These are phyloP conservation scores for Tarenaya hassleriana DNA, from an alignment of 345 rosid species.

Conservation along the genomic window DNA sequence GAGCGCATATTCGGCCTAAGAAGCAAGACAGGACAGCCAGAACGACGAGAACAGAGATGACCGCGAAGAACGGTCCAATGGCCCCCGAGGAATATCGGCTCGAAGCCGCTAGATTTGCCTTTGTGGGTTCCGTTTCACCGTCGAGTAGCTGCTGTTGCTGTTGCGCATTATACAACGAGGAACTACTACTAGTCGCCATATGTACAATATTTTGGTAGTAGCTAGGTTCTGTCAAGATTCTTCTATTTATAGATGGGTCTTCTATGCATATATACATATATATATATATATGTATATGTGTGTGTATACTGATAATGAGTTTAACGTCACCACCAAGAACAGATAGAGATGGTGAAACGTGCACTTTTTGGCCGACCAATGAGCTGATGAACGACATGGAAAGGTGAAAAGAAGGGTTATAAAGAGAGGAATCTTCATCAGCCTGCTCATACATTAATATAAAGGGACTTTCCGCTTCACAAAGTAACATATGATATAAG, in stretches of 20 bases:
- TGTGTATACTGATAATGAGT: too few species aligned
- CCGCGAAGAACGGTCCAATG: slow-evolving; percentile 65
- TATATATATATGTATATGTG: slow-evolving; percentile 24
- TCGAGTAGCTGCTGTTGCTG: slow-evolving; percentile 20
- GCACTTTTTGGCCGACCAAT: slow-evolving; percentile 24
- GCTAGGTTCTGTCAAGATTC: background rate
- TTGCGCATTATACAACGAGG: slow-evolving; percentile 20
- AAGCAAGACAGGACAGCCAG: slow-evolving; percentile 54
- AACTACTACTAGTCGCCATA: slow-evolving; percentile 17
- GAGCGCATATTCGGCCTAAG: slow-evolving; percentile 47
- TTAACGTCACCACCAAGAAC: too few species aligned
- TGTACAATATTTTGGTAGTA: slow-evolving; percentile 9
- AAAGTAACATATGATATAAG: slow-evolving; percentile 10
- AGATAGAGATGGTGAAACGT: background rate
- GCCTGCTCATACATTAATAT: too few species aligned
- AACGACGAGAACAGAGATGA: slow-evolving; percentile 46
- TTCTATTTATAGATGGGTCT: background rate
- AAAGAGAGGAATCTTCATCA: slow-evolving; percentile 24
- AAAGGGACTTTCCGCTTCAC: background rate
- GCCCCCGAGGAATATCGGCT: slow-evolving; percentile 43
- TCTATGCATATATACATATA: background rate
- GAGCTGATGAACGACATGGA: slow-evolving; percentile 24
- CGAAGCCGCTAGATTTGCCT: slow-evolving; percentile 19
- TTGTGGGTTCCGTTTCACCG: slow-evolving; percentile 19
- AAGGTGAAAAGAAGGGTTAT: slow-evolving; percentile 23